Base-by-base conservation (phyloP, 768 basidiomycete genomes). In the Termitomyces titanicus region DNA sequence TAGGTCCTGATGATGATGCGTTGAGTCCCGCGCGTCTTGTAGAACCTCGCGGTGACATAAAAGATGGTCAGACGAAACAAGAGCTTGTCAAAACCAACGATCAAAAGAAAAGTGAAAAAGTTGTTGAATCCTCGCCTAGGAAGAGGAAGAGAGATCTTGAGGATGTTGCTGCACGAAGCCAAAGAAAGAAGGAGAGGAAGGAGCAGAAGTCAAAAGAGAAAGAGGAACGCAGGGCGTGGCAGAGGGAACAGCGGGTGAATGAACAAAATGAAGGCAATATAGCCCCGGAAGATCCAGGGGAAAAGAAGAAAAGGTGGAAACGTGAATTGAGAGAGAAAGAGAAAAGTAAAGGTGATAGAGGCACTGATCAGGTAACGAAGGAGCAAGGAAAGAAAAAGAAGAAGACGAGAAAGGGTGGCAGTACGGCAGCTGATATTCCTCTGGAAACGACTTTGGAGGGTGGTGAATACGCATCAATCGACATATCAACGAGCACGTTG, bases 1-100 rank as follows among this genome's bases (percentile, higher is more conserved):
- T 92, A 17, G 81, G 80, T 2, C 80, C 80, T 22, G 80, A 61
- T 49, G 58, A 61, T 48, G 18, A n/a, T n/a, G n/a, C n/a, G n/a
- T n/a, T 58, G 61, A n/a, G n/a, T 47, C 61, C 10, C 37, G 35
- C 24, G 3, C 34, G 24, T 24, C 35, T n/a, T 49, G 35, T 12
- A 22, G 22, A 42, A 22, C 15, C 18, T 40, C 4, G 17, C 4
- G 6, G 7, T 18, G 35, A 48, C n/a, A 27, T 18, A 8, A 17
- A 47, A 47, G 46, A 17, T 27, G 18, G 24, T n/a, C 47, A 35
- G 37, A 38, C 24, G 17, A 18, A 27, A 11, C 27, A 54, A 6
- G 5, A 17, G n/a, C 31, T 29, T 20, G 46, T 55, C 11, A 54
- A 20, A 24, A 47, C 9, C 18, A 46, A 35, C 12, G 18, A 52